Conservation (phyloP, 2,329 filamentous ascomycete genomes). For the Colletotrichum lini region DNA sequence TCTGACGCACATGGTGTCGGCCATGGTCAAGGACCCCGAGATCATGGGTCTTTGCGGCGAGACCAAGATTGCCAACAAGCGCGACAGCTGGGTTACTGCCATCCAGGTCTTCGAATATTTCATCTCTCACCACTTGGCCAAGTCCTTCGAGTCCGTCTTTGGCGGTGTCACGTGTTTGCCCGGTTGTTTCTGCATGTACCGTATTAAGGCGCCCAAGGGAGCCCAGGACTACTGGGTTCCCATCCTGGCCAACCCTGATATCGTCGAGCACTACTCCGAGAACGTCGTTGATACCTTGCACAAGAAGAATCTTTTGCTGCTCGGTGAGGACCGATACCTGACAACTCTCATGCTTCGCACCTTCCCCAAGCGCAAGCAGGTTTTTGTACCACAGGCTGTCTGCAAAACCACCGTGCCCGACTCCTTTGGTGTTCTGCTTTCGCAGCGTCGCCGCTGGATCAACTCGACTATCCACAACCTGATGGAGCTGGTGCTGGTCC, state of each 20-base stretch:
- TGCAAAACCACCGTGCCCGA: conserved; percentile 99
- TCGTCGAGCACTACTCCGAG: conserved; percentile 99
- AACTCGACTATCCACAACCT: conserved; percentile 99
- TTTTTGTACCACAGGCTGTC: conserved; percentile 97
- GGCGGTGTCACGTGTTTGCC: conserved; percentile 99
- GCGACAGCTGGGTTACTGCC: conserved; percentile 92
- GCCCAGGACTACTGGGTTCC: conserved; percentile 99
- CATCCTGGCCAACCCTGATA: conserved; percentile 96
- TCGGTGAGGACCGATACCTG: conserved; percentile 95
- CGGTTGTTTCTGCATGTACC: conserved; percentile 99
- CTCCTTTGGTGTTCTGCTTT: conserved; percentile 90
- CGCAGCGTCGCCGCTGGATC: conserved; percentile 97
- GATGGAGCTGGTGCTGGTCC: conserved; percentile 95
- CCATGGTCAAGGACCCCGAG: conserved; percentile 98
- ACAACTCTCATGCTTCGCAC: conserved; percentile 98
- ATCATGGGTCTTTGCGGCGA: conserved; percentile 99
- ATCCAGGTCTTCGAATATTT: conserved; percentile 99
- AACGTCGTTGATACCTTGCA: conserved; percentile 98
- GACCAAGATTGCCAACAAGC: conserved; percentile 99
- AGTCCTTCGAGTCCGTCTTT: conserved; percentile 98
- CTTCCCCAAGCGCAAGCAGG: conserved; percentile 98
- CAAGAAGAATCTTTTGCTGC: conserved; percentile 93
- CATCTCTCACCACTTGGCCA: conserved; percentile 96
- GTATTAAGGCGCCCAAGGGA: conserved; percentile 98
- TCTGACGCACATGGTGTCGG: conserved; percentile 97